Evolutionary conservation across 2,329 filamentous ascomycete genomes (phyloP), one percentile per base, ranked within the genome.

Genomic region (Cyphellophora attinorum): DNA sequence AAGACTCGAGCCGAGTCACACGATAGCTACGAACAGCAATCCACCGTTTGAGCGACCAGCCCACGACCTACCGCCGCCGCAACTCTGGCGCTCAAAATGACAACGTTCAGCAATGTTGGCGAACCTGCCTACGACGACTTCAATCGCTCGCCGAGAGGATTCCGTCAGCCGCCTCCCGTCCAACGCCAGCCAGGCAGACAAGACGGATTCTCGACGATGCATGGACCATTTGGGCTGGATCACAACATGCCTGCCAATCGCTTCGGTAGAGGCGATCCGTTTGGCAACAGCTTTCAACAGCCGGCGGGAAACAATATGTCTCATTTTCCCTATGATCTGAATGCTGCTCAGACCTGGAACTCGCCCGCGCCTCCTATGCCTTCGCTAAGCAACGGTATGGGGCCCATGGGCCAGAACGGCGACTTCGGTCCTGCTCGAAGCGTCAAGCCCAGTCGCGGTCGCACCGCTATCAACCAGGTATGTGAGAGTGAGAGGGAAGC

Each of bases 271-370:
- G 81, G 67, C 60, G 77, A 67, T 35, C 39, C 38, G 23, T 49
- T 48, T 31, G 41, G 37, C 14, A 40, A 27, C 19, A 37, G 38
- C 6, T 45, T 49, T 57, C 67, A 67, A 47, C 66, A 71, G 48
- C 73, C 66, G 52, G 68, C 68, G 50, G 67, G 68, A 43, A 66
- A 64, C 37, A 74, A 69, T 37, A 38, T 41, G 23, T 25, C 21
- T n/a, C 65, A 65, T 34, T 80, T 84, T 44, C 72, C 68, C 38
- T 81, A 88, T 48, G 84, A 86, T 52, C 75, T 77, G 54, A 64
- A 66, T 39, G 61, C 64, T n/a, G 69, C 72, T n/a, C 81, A 85
- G 53, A 78, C 80, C 13, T 94, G 86, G 86, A 84, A 79, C 56
- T 79, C 85, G 45, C 76, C 76, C 35, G 78, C 70, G 74, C 43